Base-by-base conservation (phyloP, 2,329 filamentous ascomycete genomes). In the Tolypocladium sp. region DNA sequence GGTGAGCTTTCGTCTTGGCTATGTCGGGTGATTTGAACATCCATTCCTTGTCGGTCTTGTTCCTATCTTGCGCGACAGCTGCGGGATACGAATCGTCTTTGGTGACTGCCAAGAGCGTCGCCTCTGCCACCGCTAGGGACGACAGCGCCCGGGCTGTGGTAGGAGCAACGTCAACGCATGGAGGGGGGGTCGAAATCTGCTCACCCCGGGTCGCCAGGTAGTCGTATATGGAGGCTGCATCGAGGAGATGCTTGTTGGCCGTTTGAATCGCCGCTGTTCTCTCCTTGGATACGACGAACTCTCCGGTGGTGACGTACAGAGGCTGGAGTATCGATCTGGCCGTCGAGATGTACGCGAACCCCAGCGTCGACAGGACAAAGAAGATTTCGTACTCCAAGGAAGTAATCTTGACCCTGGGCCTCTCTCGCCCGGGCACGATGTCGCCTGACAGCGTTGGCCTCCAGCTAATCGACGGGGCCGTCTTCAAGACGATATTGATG, bases 21-120 rank as follows among this genome's bases (percentile, higher is more conserved):
- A 97, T 90, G 56, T 91, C 86, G 0, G 93, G 91, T 0, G 91
- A 84, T 67, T 89, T 91, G 72, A 94, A 95, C 92, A 97, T 97
- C 93, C 93, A 99, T 65, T 97, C 93, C 62, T 84, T 91, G 71
- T 92, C 91, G 65, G 88, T 86, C 57, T 87, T 84, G 69, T 96
- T 95, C 55, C 92, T 83, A 59, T 88, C 85, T 67, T 96, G 90
- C 1, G 91, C 86, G 2, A 96, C 88, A 8, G 87, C 83, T 2
- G 89, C 86, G 1, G 93, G 89, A 68, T 97, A 97, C 0, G 93
- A 92, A 68, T 99, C 94, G 69, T 97, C 93, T 67, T 97, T 97
- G 56, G 96, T 73, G 1, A 97, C 91, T 0, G 91, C 91, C 1
- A 97, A 82, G 1, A 97, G 81, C 0, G 92, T 97, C 0, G 92